Evolutionary conservation across 768 basidiomycete species (phyloP), one percentile per base, ranked within the genome.

Genomic region (Xerocomus brunneocitrinus): DNA sequence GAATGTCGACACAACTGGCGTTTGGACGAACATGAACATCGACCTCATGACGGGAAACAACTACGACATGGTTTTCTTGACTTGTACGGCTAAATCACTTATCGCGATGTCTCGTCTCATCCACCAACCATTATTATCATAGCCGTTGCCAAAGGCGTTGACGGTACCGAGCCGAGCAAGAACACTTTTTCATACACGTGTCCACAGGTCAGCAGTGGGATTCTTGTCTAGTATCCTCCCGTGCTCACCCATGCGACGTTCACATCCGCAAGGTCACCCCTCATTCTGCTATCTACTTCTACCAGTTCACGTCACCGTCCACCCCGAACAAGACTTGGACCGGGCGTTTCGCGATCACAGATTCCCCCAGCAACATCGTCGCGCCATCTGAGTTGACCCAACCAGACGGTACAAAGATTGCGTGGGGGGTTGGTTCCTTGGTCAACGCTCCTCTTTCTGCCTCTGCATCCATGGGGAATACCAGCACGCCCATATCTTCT

Each of bases 41-140:
- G 74, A 89, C 66, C 79, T 92, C 67, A 91, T 89, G 89, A 84
- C 86, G 1, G 91, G 90, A 5, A 65, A 77, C 63, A 91, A 93
- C 71, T 69, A 77, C 47, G 57, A 76, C 36, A 91, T 91, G 89
- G 63, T 81, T 38, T 79, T 76, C 59, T 58, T 91, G 52, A 80
- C 83, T 12, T 82, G 87, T 89, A 57, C 54, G 84, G 74, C 10
- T 31, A 49, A 16, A 34, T 35, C 10, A 7, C 35, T 46, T 28
- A 24, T 44, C 14, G 47, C 32, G 13, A 46, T 42, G 13, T 24
- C 1, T 16, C 36, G 39, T 40, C n/a, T 36, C 35, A 31, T 3
- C 25, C 10, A 1, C 24, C 30, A 0, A 36, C 22, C 4, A 5
- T 50, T 55, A 7, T n/a, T 13, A 24, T 24, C 7, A 24, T 62